Percentiles rank a stretch among this genome's conserved stretches.
Evolutionary conservation across 1,284 basidiomycete genomes (phyloP).

Genomic region (Leucoagaricus sp.): DNA sequence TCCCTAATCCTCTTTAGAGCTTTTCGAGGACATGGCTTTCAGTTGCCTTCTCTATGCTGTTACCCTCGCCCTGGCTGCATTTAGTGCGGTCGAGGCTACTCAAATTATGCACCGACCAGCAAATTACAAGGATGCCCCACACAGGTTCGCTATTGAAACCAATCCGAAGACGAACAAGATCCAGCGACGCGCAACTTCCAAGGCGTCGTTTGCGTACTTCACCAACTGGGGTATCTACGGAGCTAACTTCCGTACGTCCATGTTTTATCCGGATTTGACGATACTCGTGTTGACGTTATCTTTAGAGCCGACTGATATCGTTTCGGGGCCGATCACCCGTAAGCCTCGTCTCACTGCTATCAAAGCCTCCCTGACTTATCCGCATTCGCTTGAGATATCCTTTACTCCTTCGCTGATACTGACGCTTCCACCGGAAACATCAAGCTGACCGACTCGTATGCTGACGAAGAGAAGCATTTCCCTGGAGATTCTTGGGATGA

Average conservation of each 20-base stretch:
- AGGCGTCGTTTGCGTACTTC: conserved; percentile 65
- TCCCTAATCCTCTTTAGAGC: not conserved
- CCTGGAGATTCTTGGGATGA: conserved; percentile 63
- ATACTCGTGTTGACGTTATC: conserved; percentile 5
- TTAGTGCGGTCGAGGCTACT: conserved; percentile 40
- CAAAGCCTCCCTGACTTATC: not conserved
- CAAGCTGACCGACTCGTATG: conserved; percentile 76
- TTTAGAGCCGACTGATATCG: conserved; percentile 54
- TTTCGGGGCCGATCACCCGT: conserved; percentile 52
- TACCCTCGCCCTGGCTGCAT: conserved; percentile 11
- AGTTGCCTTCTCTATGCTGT: conserved; percentile 2
- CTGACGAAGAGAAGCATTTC: conserved; percentile 82
- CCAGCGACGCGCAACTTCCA: conserved; percentile 48
- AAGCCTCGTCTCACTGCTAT: conserved; percentile 19
- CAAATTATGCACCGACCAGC: conserved; percentile 58
- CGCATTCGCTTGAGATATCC: conserved; percentile 56
- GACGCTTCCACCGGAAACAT: conserved; percentile 67
- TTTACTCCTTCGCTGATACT: conserved; percentile 87
- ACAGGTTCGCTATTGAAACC: conserved; percentile 36
- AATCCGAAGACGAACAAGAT: conserved; percentile 43
- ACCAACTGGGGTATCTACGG: conserved; percentile 84
- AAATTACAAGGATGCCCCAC: conserved; percentile 44
- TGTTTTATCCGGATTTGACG: not conserved
- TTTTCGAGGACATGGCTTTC: conserved; percentile 5
- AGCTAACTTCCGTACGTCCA: conserved; percentile 68